Conservation (phyloP, 2,329 filamentous ascomycete species). For the Colletotrichum tofieldiae region DNA sequence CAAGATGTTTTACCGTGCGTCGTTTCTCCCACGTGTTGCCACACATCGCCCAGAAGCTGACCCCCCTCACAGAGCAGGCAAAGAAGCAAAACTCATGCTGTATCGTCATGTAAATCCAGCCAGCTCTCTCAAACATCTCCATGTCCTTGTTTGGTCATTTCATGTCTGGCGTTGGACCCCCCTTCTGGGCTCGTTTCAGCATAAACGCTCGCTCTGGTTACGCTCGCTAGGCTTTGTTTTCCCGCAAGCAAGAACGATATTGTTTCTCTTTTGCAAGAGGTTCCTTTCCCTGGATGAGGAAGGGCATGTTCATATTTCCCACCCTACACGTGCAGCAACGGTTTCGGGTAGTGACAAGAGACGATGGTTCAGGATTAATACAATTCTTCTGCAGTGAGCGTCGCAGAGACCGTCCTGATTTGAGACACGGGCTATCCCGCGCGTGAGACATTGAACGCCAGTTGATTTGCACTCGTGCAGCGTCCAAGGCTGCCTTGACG, state of each 20-base stretch:
- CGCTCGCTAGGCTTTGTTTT: conserved; percentile 14
- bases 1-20: conserved; percentile 96
- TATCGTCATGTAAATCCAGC: conserved; percentile 73
- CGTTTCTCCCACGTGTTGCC: not conserved
- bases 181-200: conserved; percentile 38
- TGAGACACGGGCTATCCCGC: conserved; percentile 2
- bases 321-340: conserved; percentile 1
- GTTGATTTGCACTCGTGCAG: not conserved
- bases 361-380: conserved; percentile 36
- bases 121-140: not conserved
- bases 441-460: not conserved
- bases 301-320: conserved; percentile 28
- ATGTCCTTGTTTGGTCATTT: conserved; percentile 26
- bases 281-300: not conserved
- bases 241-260: conserved; percentile 21
- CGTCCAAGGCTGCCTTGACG: not conserved
- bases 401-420: not conserved
- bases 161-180: conserved; percentile 49
- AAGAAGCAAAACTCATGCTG: conserved; percentile 89
- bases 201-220: conserved; percentile 37
- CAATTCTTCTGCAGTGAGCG: not conserved
- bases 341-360: conserved; percentile 8
- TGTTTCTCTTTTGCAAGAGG: conserved; percentile 11
- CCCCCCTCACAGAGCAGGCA: conserved; percentile 67
- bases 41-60: not conserved